Evolutionary conservation across 805 yeast species (phyloP), one percentile per base, ranked within the genome.

Genomic region (Kodamaea jinghongensis): DNA sequence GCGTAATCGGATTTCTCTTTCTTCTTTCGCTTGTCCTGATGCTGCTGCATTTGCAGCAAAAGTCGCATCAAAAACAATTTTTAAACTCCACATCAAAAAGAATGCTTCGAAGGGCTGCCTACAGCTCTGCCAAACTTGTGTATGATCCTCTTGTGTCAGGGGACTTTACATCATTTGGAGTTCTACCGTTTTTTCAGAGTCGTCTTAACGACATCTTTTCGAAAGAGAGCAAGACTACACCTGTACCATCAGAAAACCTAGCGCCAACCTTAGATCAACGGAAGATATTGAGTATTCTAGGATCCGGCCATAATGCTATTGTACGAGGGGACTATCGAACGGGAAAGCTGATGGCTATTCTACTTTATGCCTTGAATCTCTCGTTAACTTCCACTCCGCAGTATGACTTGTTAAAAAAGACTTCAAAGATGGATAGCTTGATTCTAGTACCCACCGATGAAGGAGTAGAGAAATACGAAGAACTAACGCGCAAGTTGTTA

Each of bases 361-460:
- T 54, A 3, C 17, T 44, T 3, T 50, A 56, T 32, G 53, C 52
- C 2, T 25, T 60, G 26, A 54, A 56, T 25, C 37, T 36, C 9
- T 23, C 56, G 0, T 41, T 60, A 17, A 38, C 51, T 0, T 41
- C 54, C 22, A 41, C 48, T 1, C 61, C 61, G 4, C 45, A 44
- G 13, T 50, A 48, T 27, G 49, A 49, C 8, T 9, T 38, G 4
- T 39, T 49, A 20, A 37, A 42, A 20, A 34, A 31, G 12, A 30
- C 31, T 3, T 33, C 44, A 2, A 40, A 41, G 2, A 33, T 49
- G 1, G 56, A 58, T 16, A 41, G 54, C 14, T 23, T 59, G 2
- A 47, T 60, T 17, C 25, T 60, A 6, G 63, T 53, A 4, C 65
- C 65, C 4, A 54, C 59, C 6, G 51, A 50, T 31, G 47, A 39